Evolutionary conservation across 225 moss, liverwort and hornwort genomes (phyloP), one percentile per base, ranked within the genome.

Genomic region (Polytrichum formosum): DNA sequence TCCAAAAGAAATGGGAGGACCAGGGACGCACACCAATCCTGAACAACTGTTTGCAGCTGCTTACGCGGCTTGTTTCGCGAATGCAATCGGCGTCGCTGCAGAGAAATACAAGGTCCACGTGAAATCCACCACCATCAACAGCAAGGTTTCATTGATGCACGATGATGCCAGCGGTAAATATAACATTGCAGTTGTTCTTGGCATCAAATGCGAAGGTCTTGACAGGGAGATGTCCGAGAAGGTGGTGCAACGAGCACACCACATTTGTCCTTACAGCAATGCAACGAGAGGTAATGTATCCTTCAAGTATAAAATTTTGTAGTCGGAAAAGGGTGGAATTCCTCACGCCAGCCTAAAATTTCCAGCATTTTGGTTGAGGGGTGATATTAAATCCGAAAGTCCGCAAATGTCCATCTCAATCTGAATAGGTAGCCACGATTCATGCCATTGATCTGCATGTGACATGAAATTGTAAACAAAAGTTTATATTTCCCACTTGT

Each of bases 11-110:
- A 86, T 83, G 86, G 86, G 86, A 68, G 86, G 83, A 54, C 83
- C 83, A 20, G 86, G 86, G 56, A 76, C 73, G 68, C 80, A 86
- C 74, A 86, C 86, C 76, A 86, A 86, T 76, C 86, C 86, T 31
- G 86, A 86, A 27, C 86, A 86, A 75, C 73, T 86, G 55, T 86
- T 86, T 80, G 86, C 78, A 71, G 86, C 86, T 72, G 86, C 83
- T 63, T 86, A 86, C 60, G 86, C 85, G 75, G 86, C 83, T 75
- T 86, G 86, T 75, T 86, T 86, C 66, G 74, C 77, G 61, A 80
- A 79, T 21, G 78, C 86, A 23, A 86, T 86, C 26, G 83, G 78
- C 19, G 0, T 86, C 65, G 83, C 80, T 71, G 83, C 86, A 28
- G 76, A 83, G 65, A 78, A 83, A 26, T 83, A 28, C 63, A 83